Base-by-base conservation (phyloP, 495 filamentous ascomycete species). In the Symbiotaphrina buchneri region DNA sequence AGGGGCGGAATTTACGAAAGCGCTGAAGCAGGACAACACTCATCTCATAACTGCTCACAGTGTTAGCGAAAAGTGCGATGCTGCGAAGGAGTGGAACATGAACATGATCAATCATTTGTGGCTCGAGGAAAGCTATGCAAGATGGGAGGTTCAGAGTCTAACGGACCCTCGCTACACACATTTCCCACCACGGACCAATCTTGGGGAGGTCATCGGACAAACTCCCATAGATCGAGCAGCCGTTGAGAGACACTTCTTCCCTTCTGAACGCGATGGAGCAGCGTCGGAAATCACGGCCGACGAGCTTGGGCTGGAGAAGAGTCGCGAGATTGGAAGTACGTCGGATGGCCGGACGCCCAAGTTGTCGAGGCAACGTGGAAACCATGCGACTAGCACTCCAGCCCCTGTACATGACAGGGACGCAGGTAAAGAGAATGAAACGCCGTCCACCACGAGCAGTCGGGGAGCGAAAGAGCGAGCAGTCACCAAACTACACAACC, bases 61-160 rank as follows among this genome's bases (percentile, higher is more conserved):
- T 20, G 60, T 62, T 31, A 81, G 82, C 41, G 87, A 95, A 45
- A 99, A 99, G 48, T 91, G 74, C 42, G 67, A 68, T 4, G 87
- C 87, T 0, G 87, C 87, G 0, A 65, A 62, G 40, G 90, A 95
- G 47, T 99, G 87, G 87, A 72, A 73, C 20, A 70, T 95, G 18
- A 51, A 85, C 26, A 72, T 90, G 38, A 59, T 90, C 33, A 99
- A 99, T 46, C 85, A 95, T 42, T 58, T 99, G 1, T 99, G 87
- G 87, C 63, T 99, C 27, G 87, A 99, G 47, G 90, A 99, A 40
- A 83, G 81, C 49, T 99, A 95, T 46, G 79, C 83, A 4, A 76
- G 71, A 44, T 92, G 82, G 59, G 55, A 74, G 43, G 47, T 70
- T 23, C 71, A 75, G 41, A 59, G 59, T 1, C 42, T 81, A 3